Base-by-base conservation (phyloP, 176 grass and related monocot species). In the Ensete glaucum region DNA sequence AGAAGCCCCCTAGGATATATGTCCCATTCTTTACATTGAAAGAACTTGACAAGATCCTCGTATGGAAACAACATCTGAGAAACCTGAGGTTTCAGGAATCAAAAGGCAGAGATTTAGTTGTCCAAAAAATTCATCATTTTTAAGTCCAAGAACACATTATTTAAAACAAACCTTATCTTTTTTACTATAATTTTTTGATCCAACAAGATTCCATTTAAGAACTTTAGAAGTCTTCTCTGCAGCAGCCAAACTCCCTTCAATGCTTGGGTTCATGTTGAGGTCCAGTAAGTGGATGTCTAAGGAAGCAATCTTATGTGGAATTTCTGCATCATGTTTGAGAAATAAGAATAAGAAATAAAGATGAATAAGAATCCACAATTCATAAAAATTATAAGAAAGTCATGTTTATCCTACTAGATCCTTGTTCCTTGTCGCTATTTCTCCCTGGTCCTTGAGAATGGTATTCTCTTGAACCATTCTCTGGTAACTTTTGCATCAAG, bases 31-130 rank as follows among this genome's bases (percentile, higher is more conserved):
- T 92, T 87, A 49, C 86, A 89, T 24, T 96, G 85, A 76, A 96
- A 96, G 83, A 96, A 92, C 77, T 96, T 92, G 52, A 92, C 85
- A 75, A 96, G 89, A 77, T 96, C 89, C 62, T 96, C 89, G 56
- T 89, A 90, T 4, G 81, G 81, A 77, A 96, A 96, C 76, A 96
- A 72, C 81, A 96, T 75, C 85, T 96, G 68, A 76, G 80, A 71
- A 73, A 54, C 11, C 81, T 85, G 54, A 52, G 78, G 73, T 51
- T 76, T 19, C 55, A 51, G 43, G 51, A 76, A 6, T 11, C 15
- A 52, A 76, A 76, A 76, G 15, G 57, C 20, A 15, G 9, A 17
- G 20, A n/a, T 62, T 62, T 17, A 43, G 17, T 62, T 8, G 9
- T 6, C 15, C 14, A 17, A 20, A 15, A 62, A 62, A 62, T 62